Conservation (phyloP, 1,284 basidiomycete genomes). For the Coniophora puteana region DNA sequence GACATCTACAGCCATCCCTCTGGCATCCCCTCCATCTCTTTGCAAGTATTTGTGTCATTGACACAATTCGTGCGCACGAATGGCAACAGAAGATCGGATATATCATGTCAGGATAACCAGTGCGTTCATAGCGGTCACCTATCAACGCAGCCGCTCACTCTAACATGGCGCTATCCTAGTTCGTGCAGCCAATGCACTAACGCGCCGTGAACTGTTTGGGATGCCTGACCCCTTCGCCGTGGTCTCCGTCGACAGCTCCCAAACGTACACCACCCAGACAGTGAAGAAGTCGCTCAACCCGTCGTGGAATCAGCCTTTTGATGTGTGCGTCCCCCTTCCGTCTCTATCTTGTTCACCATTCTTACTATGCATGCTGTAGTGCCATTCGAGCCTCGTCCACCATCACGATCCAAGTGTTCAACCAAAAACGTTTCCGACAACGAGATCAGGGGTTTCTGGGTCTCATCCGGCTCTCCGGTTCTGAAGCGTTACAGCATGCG, state of each 20-base stretch:
- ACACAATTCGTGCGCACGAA: no score
- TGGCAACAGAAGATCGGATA: no score
- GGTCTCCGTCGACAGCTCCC: slow-evolving; percentile 93
- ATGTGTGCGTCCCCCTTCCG: slow-evolving; percentile 58
- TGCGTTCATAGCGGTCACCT: no score
- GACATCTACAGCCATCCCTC: no score
- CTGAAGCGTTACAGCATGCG: slow-evolving; percentile 22
- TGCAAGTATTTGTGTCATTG: no score
- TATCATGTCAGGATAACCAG: no score
- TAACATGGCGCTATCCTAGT: no score
- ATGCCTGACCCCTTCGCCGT: slow-evolving; percentile 97
- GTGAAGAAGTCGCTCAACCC: slow-evolving; percentile 85
- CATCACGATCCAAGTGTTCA: slow-evolving; percentile 96
- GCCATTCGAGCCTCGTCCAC: slow-evolving; percentile 87
- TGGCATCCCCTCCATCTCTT: no score
- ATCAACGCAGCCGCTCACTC: no score
- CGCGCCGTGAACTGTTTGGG: slow-evolving; percentile 88
- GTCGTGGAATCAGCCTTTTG: slow-evolving; percentile 93
- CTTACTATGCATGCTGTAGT: slow-evolving; percentile 34
- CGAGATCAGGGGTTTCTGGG: slow-evolving; percentile 84
- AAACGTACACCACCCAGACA: slow-evolving; percentile 88
- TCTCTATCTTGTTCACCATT: slow-evolving; percentile 9
- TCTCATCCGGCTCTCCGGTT: slow-evolving; percentile 25
- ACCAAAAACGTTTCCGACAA: slow-evolving; percentile 96
- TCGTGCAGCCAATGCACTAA: slow-evolving; percentile 83